phyloP scores from a whole-genome alignment of 441 rosid genomes.

The Croton laevigatus region DNA sequence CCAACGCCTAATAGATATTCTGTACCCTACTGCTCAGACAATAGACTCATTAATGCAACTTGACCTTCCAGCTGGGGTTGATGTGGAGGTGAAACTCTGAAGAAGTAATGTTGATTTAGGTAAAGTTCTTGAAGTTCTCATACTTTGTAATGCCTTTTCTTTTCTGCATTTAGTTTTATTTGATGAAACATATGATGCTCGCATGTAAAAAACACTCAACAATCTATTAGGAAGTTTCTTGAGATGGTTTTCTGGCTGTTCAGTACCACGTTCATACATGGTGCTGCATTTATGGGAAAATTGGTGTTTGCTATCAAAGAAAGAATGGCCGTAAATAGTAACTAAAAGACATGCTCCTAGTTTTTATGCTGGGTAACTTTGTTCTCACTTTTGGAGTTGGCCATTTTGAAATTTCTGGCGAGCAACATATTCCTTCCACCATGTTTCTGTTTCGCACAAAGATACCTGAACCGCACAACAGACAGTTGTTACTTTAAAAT shows the following conservation, averaged over 20 bases:
- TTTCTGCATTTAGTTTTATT: not conserved
- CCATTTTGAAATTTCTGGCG: not conserved
- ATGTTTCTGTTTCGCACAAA: not conserved
- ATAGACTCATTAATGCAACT: slow-evolving; percentile 96
- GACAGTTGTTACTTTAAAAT: not conserved
- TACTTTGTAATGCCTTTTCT: not conserved
- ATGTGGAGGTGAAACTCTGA: slow-evolving; percentile 94
- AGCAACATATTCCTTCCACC: not conserved
- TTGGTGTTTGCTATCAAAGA: not conserved
- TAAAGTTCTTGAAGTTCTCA: slow-evolving; percentile 16
- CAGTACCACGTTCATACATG: no score
- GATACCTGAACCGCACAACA: not conserved
- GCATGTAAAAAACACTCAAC: not conserved
- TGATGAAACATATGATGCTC: not conserved
- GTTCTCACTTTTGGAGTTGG: not conserved
- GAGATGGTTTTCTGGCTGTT: not conserved
- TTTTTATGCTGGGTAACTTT: not conserved
- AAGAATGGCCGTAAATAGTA: not conserved
- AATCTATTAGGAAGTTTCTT: not conserved
- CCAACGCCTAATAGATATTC: slow-evolving; percentile 87
- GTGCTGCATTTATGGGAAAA: not conserved
- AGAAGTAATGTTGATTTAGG: slow-evolving; percentile 25
- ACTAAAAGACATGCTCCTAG: not conserved
- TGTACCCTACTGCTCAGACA: slow-evolving; percentile 93
- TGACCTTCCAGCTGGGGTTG: slow-evolving; percentile 95